phyloP scores from a whole-genome alignment of 2,329 filamentous ascomycete species.

The Shiraia sp. region DNA sequence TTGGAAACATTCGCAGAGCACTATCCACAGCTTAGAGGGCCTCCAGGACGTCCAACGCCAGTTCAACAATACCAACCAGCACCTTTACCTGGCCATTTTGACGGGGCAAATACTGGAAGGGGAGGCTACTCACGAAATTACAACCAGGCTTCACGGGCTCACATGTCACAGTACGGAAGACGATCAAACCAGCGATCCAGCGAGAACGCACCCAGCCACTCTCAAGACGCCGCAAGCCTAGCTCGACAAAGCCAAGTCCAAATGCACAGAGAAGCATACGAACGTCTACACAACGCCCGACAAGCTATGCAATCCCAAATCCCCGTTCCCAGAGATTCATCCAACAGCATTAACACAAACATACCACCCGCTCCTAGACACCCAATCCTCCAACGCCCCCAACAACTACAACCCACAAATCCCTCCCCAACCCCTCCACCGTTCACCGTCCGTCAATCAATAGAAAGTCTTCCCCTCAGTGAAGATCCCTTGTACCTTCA shows the following conservation, averaged over 20 bases:
- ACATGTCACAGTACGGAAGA: slow-evolving; percentile 5
- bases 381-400: too few relatives aligned
- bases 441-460: too few relatives aligned
- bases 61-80: background rate
- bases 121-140: too few relatives aligned
- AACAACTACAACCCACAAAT: too few relatives aligned
- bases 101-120: background rate
- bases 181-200: slow-evolving; percentile 23
- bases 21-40: slow-evolving; percentile 6
- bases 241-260: slow-evolving; percentile 14
- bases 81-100: background rate
- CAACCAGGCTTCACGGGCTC: background rate
- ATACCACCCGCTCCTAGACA: slow-evolving; percentile 3
- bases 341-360: slow-evolving; percentile 1
- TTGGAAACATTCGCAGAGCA: slow-evolving; percentile 28
- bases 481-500: too few relatives aligned
- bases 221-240: background rate
- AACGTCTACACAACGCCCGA: slow-evolving; percentile 14
- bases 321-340: too few relatives aligned
- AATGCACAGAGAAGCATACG: slow-evolving; percentile 18
- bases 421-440: too few relatives aligned
- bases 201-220: slow-evolving; percentile 20
- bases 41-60: slow-evolving; percentile 4
- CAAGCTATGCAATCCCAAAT: slow-evolving; percentile 6
- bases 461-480: too few relatives aligned